phyloP scores from a whole-genome alignment of 164 flowering plant genomes.

The Brasenia schreberi region DNA sequence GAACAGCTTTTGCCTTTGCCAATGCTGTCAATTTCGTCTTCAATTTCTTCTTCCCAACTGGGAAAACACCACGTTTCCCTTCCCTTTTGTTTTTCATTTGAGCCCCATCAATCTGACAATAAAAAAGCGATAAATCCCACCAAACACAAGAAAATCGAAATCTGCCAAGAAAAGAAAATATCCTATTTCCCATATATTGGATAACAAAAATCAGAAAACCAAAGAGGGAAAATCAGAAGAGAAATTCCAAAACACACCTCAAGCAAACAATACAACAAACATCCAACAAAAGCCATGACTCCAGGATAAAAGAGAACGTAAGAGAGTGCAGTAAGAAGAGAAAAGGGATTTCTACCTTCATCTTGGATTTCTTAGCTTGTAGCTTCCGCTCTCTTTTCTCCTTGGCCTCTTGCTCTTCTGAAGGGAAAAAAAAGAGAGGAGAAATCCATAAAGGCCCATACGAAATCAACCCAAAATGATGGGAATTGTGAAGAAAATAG shows the following conservation, averaged over 20 bases:
- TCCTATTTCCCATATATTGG: not conserved
- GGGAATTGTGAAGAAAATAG: not conserved
- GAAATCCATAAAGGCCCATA: not conserved
- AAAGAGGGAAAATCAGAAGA: not conserved
- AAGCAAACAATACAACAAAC: not conserved
- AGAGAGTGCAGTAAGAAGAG: not conserved
- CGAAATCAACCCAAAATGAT: too few species aligned
- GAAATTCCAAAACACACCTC: not conserved
- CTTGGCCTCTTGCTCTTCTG: slow-evolving; percentile 67
- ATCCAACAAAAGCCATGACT: not conserved
- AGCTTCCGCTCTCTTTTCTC: slow-evolving; percentile 67
- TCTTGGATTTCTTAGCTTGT: slow-evolving; percentile 69
- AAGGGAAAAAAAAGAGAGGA: not conserved
- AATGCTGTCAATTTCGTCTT: slow-evolving; percentile 68
- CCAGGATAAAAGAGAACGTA: not conserved
- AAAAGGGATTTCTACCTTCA: slow-evolving; percentile 43
- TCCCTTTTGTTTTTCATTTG: slow-evolving; percentile 39
- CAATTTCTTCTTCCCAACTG: slow-evolving; percentile 84
- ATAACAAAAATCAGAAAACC: not conserved
- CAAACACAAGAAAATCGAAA: not conserved
- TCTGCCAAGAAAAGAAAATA: not conserved
- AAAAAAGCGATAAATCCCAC: not conserved
- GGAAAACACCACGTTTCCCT: slow-evolving; percentile 50
- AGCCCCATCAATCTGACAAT: slow-evolving; percentile 53
- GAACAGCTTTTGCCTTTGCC: slow-evolving; percentile 81